Evolutionary conservation across 2,329 filamentous ascomycete species (phyloP), one percentile per base, ranked within the genome.

Genomic region (Penicillium sp.): DNA sequence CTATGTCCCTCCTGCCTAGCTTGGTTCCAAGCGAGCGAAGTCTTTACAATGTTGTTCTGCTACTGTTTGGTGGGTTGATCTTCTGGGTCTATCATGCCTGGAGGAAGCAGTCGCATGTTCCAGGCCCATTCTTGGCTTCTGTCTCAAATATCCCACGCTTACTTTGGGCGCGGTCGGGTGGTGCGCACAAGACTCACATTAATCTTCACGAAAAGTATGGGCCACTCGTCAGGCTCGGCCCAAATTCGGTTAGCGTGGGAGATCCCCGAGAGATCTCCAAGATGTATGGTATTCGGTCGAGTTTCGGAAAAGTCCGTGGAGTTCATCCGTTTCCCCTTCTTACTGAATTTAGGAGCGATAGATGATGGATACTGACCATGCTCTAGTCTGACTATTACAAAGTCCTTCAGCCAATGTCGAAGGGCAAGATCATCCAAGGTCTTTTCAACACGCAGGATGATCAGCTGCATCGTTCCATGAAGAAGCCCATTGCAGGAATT

Each of bases 121-220:
- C 56, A 21, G 56, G 56, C 21, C 56, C 56, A 18, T 38, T 44
- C 5, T 16, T 59, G 41, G 50, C 50, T 7, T 51, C 54, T 21
- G 14, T 56, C 11, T 54, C 56, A 11, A 39, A 57, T 32, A 24
- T 56, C 1, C 38, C 51, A 18, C 56, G 59, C 14, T 38, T 55
- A 7, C 36, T 50, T n/a, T 24, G 51, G 14, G 49, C 52, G 14
- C 46, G 39, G 18, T 49, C 41, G 7, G 56, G 51, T 16, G 27
- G 11, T 9, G 43, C 41, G 21, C 56, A 53, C 18, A 52, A 57
- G 21, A 44, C 50, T 41, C 48, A 59, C 24, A 42, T 40, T 32
- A n/a, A 18, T 3, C 54, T 59, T 36, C 59, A 61, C 38, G 9
- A 54, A 22, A 45, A 46, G 13, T 51, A 61, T 46, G 59, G 59